These are phyloP conservation scores for Leersia perrieri DNA, from an alignment of 176 grass and related monocot species.

Conservation along the genomic window DNA sequence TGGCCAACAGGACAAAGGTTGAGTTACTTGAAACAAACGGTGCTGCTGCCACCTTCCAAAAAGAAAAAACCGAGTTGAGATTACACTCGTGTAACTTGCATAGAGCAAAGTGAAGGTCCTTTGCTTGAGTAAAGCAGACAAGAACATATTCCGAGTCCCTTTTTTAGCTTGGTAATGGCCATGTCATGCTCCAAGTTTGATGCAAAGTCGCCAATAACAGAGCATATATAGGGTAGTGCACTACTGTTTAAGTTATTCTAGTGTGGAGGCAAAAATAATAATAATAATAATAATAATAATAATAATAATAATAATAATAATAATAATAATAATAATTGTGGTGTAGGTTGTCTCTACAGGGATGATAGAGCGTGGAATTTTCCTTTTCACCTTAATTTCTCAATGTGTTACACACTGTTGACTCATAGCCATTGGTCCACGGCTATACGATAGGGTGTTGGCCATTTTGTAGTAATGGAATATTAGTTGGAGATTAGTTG, in stretches of 20 bases:
- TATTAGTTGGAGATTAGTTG: constrained; percentile 15
- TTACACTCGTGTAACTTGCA: background rate
- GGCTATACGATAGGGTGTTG: background rate
- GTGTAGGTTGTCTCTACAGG: background rate
- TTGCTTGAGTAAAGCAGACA: background rate
- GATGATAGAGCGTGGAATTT: background rate
- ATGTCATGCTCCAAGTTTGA: constrained; percentile 9
- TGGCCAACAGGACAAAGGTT: background rate
- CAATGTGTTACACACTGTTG: constrained; percentile 23
- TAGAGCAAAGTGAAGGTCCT: background rate
- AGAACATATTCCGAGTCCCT: background rate
- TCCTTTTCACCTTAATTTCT: background rate
- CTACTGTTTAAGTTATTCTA: background rate
- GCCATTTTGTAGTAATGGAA: background rate
- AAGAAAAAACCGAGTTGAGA: too few species aligned
- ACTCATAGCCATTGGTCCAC: background rate
- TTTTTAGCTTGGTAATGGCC: background rate
- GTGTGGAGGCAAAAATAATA: background rate
- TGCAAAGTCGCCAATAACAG: background rate
- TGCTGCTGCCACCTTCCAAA: too few species aligned
- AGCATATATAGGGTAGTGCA: background rate
- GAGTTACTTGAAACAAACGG: background rate
- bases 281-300: too few species aligned
- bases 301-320: too few species aligned
- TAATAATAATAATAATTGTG: too few species aligned